phyloP scores from a whole-genome alignment of 768 basidiomycete species.

The Tulasnella sp. region DNA sequence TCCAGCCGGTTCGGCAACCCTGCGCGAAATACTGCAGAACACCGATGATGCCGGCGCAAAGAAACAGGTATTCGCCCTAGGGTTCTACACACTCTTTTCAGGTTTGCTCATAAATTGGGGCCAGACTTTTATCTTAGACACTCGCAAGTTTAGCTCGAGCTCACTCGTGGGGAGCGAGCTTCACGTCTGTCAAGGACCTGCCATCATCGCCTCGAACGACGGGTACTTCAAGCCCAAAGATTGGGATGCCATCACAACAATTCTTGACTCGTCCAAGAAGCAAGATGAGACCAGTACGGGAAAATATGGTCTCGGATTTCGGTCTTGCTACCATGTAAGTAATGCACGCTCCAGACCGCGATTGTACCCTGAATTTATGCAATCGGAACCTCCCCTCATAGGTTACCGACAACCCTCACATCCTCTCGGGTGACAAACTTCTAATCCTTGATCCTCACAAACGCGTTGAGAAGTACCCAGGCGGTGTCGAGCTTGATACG shows the following conservation, averaged over 20 bases:
- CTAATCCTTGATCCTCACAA: constrained; percentile 13
- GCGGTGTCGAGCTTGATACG: neutral
- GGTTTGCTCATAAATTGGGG: neutral
- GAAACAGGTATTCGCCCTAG: neutral
- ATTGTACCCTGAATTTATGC: neutral
- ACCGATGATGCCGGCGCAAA: constrained; percentile 4
- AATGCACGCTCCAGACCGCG: too few relatives aligned
- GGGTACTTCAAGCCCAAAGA: neutral
- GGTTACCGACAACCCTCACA: constrained; percentile 23
- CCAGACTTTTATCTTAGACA: constrained; percentile 15
- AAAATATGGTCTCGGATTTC: constrained; percentile 13
- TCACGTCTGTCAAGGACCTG: constrained; percentile 13
- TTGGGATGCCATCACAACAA: constrained; percentile 2
- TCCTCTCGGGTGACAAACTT: neutral
- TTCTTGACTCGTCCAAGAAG: constrained; percentile 11
- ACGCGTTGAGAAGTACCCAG: neutral
- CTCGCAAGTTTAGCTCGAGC: neutral
- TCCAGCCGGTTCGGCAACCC: neutral
- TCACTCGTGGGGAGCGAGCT: neutral
- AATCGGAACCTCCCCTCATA: neutral
- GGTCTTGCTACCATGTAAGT: constrained; percentile 19
- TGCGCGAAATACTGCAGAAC: constrained; percentile 16
- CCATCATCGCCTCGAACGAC: constrained; percentile 21
- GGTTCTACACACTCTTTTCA: neutral
- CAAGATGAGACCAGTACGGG: constrained; percentile 1